Percentiles rank a stretch among this genome's conserved stretches.
phyloP scores from a whole-genome alignment of 768 basidiomycete genomes.

The Rhodocollybia butyracea region DNA sequence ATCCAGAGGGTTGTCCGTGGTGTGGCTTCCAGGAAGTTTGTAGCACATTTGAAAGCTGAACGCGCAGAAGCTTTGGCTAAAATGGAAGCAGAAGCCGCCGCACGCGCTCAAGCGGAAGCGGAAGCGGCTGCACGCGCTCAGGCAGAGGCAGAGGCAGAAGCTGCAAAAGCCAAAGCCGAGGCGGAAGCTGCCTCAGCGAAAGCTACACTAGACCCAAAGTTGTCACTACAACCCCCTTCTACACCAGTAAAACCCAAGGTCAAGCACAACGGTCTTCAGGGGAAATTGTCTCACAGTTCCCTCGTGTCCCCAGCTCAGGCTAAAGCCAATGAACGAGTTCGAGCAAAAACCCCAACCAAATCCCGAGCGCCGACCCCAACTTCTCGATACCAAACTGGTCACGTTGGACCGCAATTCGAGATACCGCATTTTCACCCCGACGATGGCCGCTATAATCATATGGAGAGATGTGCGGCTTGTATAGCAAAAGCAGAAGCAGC shows the following conservation, averaged over 20 bases:
- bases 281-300: background rate
- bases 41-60: constrained; percentile 69
- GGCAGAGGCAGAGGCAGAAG: background rate
- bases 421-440: constrained; percentile 4
- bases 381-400: background rate
- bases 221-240: background rate
- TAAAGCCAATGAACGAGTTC: background rate
- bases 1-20: constrained; percentile 74
- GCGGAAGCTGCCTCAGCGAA: background rate
- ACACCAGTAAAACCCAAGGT: background rate
- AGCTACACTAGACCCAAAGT: no score
- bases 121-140: background rate
- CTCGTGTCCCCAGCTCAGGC: background rate
- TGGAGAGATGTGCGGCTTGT: constrained; percentile 3
- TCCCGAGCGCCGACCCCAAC: background rate
- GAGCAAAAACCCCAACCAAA: background rate
- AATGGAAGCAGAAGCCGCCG: constrained; percentile 61
- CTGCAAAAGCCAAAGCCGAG: background rate
- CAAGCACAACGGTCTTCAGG: background rate
- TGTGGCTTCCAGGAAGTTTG: constrained; percentile 63
- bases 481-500: background rate
- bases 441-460: background rate
- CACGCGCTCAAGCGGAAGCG: background rate
- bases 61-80: constrained; percentile 75
- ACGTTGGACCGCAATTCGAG: background rate